Conservation (phyloP, 306 rosid species). For the Biancaea sappan region DNA sequence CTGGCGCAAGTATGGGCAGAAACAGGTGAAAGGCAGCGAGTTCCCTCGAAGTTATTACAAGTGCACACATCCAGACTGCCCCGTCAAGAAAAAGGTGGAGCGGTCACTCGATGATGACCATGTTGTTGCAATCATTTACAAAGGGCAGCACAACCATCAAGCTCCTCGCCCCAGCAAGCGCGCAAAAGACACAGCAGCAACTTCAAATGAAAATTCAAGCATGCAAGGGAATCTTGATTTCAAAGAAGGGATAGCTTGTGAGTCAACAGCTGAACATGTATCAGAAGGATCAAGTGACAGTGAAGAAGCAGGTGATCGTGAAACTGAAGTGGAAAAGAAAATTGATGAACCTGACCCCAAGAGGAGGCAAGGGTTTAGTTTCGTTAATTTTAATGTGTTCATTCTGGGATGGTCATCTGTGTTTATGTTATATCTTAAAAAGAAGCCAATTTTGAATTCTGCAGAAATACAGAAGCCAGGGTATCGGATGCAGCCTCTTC, state of each 20-base stretch:
- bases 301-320: constrained; percentile 66
- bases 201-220: constrained; percentile 40
- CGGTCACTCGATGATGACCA: constrained; percentile 67
- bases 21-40: constrained; percentile 83
- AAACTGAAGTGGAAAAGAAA: constrained; percentile 49
- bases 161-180: constrained; percentile 50
- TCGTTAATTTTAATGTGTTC: constrained; percentile 1
- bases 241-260: constrained; percentile 17
- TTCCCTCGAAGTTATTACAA: constrained; percentile 78
- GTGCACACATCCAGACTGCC: constrained; percentile 60
- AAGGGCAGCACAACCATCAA: constrained; percentile 75
- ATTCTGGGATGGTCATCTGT: neutral
- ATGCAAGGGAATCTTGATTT: constrained; percentile 33
- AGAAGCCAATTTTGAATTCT: neutral
- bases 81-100: constrained; percentile 82
- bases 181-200: constrained; percentile 34
- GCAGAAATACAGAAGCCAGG: constrained; percentile 55
- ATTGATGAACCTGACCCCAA: constrained; percentile 68
- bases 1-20: constrained; percentile 90
- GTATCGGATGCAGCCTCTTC: constrained; percentile 52
- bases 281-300: constrained; percentile 64
- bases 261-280: constrained; percentile 45
- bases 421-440: neutral
- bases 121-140: constrained; percentile 72
- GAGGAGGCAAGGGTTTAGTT: constrained; percentile 54